Base-by-base conservation (phyloP, 768 basidiomycete genomes). In the Filobasidium wieringae region DNA sequence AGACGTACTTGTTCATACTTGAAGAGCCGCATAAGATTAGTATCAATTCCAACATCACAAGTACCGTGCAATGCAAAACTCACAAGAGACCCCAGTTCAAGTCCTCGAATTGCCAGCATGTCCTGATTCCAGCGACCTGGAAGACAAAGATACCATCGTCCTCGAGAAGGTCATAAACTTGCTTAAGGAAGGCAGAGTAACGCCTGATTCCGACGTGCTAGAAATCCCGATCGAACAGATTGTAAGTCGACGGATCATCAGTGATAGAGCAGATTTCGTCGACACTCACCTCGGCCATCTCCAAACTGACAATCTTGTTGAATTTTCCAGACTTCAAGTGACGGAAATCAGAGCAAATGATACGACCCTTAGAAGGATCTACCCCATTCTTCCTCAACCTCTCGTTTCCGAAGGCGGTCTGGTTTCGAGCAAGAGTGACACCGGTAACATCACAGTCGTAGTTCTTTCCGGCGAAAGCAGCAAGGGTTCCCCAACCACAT, bases 31-130 rank as follows among this genome's bases (percentile, higher is more conserved):
- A n/a, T 29, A 19, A 30, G 24, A 22, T 56, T 34, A 56, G 57
- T 31, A 33, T 19, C 29, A 32, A 32, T 32, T 19, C 11, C 40
- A 24, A 58, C 34, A 17, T 14, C 24, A 41, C 15, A 12, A 32
- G 8, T 19, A 6, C 1, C 12, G 15, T 17, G 41, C 17, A 17
- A 24, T 17, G 41, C 17, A 17, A 24, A 14, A 66, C 73, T 65
- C 33, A 74, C 51, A 52, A 53, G 11, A 72, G 76, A 36, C 66
- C 85, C 90, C 95, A 99, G 65, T 89, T 84, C 57, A 99, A 82
- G 72, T 99, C 95, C 78, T 99, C 95, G 64, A 84, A 97, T 72
- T 97, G 95, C 95, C 95, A 99, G n/a, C 79, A 73, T 4, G 91
- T 91, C 33, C 93, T 84, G 64, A 96, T 77, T 61, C 95, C 95